These are phyloP conservation scores for Erysimum cheiri DNA, from an alignment of 441 rosid genomes.

Conservation along the genomic window DNA sequence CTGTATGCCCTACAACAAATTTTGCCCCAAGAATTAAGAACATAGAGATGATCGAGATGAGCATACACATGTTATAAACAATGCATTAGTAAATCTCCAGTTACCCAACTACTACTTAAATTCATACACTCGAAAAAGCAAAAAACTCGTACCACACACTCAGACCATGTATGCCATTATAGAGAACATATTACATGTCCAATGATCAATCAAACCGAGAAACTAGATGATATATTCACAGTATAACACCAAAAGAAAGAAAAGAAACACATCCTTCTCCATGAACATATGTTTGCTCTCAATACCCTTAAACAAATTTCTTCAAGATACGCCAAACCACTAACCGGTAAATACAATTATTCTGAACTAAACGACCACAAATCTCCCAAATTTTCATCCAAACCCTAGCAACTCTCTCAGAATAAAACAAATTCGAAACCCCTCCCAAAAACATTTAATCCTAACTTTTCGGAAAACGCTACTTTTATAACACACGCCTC, in stretches of 20 bases:
- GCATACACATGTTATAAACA: conserved; percentile 25
- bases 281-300: too few relatives aligned
- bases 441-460: background rate
- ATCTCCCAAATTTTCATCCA: background rate
- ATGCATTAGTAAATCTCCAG: background rate
- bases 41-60: background rate
- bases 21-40: conserved; percentile 27
- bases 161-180: background rate
- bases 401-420: conserved; percentile 19
- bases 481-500: background rate
- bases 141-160: background rate
- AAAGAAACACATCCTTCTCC: too few relatives aligned
- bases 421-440: background rate
- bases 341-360: too few relatives aligned
- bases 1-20: conserved; percentile 25
- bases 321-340: too few relatives aligned
- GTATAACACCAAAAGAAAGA: background rate
- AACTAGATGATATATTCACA: background rate
- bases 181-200: conserved; percentile 1
- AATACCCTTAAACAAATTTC: too few relatives aligned
- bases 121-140: background rate
- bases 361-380: background rate
- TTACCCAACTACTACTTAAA: background rate
- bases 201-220: background rate
- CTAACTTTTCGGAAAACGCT: background rate